Conservation (phyloP, 23 red algal species). For the Gracilaria vermiculophylla region DNA sequence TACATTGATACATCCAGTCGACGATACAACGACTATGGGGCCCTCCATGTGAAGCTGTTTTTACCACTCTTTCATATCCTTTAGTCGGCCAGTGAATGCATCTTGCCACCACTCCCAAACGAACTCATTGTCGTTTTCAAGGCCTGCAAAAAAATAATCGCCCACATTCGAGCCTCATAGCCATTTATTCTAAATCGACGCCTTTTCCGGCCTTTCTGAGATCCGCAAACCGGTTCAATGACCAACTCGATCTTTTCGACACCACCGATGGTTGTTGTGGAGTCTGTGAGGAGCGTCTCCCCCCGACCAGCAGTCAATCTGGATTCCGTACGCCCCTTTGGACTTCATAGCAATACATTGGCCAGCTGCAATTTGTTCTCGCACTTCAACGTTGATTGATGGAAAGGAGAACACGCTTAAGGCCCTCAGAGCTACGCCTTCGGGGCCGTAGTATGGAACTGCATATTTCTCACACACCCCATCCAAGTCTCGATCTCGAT, state of each 20-base stretch:
- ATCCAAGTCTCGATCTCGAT: background rate
- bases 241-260: background rate
- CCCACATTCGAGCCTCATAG: background rate
- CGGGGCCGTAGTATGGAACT: background rate
- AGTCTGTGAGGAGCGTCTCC: background rate
- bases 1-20: background rate
- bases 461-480: background rate
- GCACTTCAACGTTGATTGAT: background rate
- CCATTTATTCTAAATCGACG: background rate
- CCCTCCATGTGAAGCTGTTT: background rate
- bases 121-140: background rate
- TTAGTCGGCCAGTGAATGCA: background rate
- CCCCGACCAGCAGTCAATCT: background rate
- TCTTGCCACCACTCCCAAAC: slow-evolving; percentile 17
- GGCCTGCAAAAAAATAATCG: background rate
- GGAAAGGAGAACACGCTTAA: background rate
- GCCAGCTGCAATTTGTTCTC: background rate
- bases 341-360: background rate
- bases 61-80: slow-evolving; percentile 6
- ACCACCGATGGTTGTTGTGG: background rate
- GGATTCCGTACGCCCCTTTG: background rate
- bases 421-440: background rate
- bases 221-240: background rate
- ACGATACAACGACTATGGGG: background rate
- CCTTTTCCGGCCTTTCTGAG: background rate